Evolutionary conservation across 257 asterid genomes (phyloP).

Genomic region (Mentha longifolia): DNA sequence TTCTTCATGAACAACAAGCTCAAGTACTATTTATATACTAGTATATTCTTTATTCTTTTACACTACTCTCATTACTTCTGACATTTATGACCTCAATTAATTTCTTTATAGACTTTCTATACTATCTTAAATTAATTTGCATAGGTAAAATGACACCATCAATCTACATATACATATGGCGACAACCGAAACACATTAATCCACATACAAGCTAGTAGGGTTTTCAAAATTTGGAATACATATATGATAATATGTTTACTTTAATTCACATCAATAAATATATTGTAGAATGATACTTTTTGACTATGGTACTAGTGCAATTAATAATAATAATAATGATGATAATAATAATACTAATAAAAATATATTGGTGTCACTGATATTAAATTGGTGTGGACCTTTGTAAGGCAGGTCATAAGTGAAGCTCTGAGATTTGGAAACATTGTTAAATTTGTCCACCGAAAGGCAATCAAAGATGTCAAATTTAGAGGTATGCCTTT

Average conservation of each 20-base stretch:
- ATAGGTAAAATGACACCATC: too few relatives aligned
- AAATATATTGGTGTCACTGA: background rate
- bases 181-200: too few relatives aligned
- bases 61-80: too few relatives aligned
- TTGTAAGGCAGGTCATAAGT: conserved; percentile 66
- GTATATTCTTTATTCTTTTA: background rate
- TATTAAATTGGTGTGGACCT: conserved; percentile 37
- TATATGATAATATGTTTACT: too few relatives aligned
- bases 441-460: conserved; percentile 89
- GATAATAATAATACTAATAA: too few relatives aligned
- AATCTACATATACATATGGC: too few relatives aligned
- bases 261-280: background rate
- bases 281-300: background rate
- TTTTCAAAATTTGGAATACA: too few relatives aligned
- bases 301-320: conserved; percentile 12
- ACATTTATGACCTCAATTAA: too few relatives aligned
- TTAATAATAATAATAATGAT: too few relatives aligned
- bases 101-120: background rate
- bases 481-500: conserved; percentile 59
- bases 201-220: too few relatives aligned
- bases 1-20: conserved; percentile 1
- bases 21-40: background rate
- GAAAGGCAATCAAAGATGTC: conserved; percentile 84
- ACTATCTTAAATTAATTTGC: too few relatives aligned
- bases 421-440: conserved; percentile 88